These are phyloP conservation scores for carrot (Daucus carota) DNA, from an alignment of 129 eudicot genomes.

Conservation along the genomic window DNA sequence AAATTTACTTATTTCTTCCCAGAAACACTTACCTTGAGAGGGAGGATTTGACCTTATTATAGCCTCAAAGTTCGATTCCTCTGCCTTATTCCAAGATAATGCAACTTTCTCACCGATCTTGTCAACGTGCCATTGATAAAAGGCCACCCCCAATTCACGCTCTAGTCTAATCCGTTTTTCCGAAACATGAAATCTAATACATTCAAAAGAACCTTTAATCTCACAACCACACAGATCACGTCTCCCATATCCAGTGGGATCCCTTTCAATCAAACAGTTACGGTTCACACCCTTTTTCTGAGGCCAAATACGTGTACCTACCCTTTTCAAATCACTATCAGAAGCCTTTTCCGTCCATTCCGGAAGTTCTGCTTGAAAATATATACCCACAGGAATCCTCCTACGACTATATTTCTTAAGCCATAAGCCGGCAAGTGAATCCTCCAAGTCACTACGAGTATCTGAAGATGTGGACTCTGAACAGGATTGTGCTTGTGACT, in stretches of 20 bases:
- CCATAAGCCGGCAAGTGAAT: constrained; percentile 17
- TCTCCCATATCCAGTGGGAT: constrained; percentile 63
- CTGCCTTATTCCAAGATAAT: constrained; percentile 46
- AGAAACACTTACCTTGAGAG: constrained; percentile 42
- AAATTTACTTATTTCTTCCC: constrained; percentile 41
- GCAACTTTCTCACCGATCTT: constrained; percentile 68
- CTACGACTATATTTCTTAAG: constrained; percentile 16
- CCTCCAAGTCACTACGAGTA: constrained; percentile 30
- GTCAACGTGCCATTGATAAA: constrained; percentile 50
- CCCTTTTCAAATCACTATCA: constrained; percentile 48
- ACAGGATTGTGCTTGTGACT: constrained; percentile 5
- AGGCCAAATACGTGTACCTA: constrained; percentile 69
- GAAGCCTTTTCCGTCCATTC: constrained; percentile 34
- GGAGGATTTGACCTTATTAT: constrained; percentile 44
- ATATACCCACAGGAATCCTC: constrained; percentile 41
- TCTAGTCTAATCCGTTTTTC: constrained; percentile 39
- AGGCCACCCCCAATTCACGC: constrained; percentile 61
- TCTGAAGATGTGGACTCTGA: constrained; percentile 36
- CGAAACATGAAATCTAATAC: constrained; percentile 60
- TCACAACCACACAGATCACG: constrained; percentile 56
- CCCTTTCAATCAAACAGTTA: constrained; percentile 47
- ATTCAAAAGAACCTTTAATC: constrained; percentile 44
- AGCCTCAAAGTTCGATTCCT: constrained; percentile 38
- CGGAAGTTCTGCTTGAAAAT: constrained; percentile 55
- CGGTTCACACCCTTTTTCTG: constrained; percentile 23